Base-by-base conservation (phyloP, 805 yeast genomes). In the Saccharomycopsis schoenii region DNA sequence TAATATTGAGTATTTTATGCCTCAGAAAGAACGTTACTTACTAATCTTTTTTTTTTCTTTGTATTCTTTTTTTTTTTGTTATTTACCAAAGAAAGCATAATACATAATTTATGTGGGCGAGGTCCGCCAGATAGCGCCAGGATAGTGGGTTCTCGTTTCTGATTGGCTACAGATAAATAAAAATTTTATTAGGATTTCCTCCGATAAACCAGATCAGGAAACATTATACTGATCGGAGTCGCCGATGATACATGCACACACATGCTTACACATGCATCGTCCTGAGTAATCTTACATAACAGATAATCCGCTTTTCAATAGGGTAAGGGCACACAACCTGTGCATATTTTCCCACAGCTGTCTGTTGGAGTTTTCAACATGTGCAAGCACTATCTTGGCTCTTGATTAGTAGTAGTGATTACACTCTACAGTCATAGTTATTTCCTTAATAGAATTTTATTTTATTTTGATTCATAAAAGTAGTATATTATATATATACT, bases 141-240 rank as follows among this genome's bases (percentile, higher is more conserved):
- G 52, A 21, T 47, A 19, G 25, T 14, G 52, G 52, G 12, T 47
- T 47, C 34, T 47, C 8, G 2, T 10, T 5, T 34, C 34, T 56
- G 55, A 59, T 59, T 59, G 61, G 61, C 58, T 55, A 58, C 42
- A 59, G 61, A 59, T 59, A 59, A 50, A 24, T 52, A 36, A 51
- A 55, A 37, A 42, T 47, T 47, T 47, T 47, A 21, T 47, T 25
- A 11, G 5, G 14, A 24, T n/a, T 21, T 24, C 8, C 24, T 10
- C 52, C 52, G 52, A 47, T 47, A 47, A 47, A 47, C 52, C 52
- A 47, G 21, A 47, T 47, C 52, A 47, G 52, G 52, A 47, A 24
- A 21, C 21, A 14, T 47, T 2, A 47, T 8, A 47, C 10, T 47
- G 29, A 6, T 9, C 14, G 24, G 6, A 19, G 34, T 14, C 2